A percentile compares a stretch with the other conserved stretches of the same genome.
phyloP scores from a whole-genome alignment of 192 early-diverging fungal species.

The Haplosporangium gracile region DNA sequence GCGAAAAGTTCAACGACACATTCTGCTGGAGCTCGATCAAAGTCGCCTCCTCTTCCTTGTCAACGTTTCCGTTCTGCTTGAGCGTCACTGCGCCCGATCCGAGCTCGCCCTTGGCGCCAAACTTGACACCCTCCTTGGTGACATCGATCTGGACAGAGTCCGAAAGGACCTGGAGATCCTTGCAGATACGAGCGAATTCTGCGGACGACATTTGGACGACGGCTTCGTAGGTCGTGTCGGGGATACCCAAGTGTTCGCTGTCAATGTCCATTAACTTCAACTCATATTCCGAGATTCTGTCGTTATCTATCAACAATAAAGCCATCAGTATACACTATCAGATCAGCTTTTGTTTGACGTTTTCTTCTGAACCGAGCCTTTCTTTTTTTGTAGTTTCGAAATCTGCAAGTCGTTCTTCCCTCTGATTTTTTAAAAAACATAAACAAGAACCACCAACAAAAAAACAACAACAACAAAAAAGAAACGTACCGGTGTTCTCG shows the following conservation, averaged over 20 bases:
- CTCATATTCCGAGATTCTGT: conserved; percentile 90
- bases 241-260: conserved; percentile 94
- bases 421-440: neutral
- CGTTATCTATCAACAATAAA: conserved; percentile 55
- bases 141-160: conserved; percentile 92
- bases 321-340: neutral
- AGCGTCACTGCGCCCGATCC: conserved; percentile 88
- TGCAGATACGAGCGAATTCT: conserved; percentile 94
- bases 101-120: conserved; percentile 88
- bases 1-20: conserved; percentile 87
- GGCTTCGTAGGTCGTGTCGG: conserved; percentile 94
- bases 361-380: neutral
- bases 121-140: conserved; percentile 95
- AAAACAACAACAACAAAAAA: neutral
- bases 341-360: neutral
- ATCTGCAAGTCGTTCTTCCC: neutral
- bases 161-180: conserved; percentile 86
- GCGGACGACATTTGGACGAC: conserved; percentile 88
- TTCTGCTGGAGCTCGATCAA: conserved; percentile 87
- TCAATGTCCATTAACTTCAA: conserved; percentile 99
- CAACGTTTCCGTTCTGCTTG: conserved; percentile 80
- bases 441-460: neutral
- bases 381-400: neutral
- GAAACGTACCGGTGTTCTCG: conserved; percentile 71
- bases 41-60: conserved; percentile 75